Evolutionary conservation across 495 filamentous ascomycete genomes (phyloP).

Genomic region (Neurospora sublineolata): DNA sequence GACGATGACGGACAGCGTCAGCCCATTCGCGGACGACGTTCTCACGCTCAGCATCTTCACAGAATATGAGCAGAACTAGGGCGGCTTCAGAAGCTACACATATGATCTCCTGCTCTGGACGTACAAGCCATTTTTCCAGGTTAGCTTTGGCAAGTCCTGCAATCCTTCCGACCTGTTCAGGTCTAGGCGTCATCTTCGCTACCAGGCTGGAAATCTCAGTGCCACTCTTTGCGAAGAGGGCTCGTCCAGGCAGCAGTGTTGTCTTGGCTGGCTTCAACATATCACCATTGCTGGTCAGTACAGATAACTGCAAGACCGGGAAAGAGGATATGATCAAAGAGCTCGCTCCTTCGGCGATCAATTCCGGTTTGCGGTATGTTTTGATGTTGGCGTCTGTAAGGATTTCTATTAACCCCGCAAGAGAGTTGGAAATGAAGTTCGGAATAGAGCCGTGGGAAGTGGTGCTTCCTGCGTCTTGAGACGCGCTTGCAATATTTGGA

Average conservation of each 20-base stretch:
- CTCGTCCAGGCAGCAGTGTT: constrained; percentile 11
- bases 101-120: constrained; percentile 32
- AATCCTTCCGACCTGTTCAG: constrained; percentile 5
- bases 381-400: constrained; percentile 25
- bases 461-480: not conserved
- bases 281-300: not conserved
- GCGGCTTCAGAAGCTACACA: constrained; percentile 30
- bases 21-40: constrained; percentile 29
- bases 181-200: constrained; percentile 1
- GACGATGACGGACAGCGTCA: constrained; percentile 20
- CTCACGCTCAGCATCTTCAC: constrained; percentile 14
- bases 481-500: constrained; percentile 7
- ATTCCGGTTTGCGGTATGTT: constrained; percentile 50
- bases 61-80: constrained; percentile 28
- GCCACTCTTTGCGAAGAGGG: constrained; percentile 7
- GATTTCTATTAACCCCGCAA: constrained; percentile 15
- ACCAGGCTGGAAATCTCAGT: constrained; percentile 10
- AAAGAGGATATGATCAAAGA: constrained; percentile 39
- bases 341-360: constrained; percentile 55
- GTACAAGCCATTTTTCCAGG: constrained; percentile 29
- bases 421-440: not conserved
- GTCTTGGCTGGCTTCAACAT: not conserved
- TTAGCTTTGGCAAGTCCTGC: constrained; percentile 15
- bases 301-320: constrained; percentile 24
- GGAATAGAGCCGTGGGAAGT: not conserved